Evolutionary conservation across 768 basidiomycete genomes (phyloP).

Genomic region (Phaffia australis): DNA sequence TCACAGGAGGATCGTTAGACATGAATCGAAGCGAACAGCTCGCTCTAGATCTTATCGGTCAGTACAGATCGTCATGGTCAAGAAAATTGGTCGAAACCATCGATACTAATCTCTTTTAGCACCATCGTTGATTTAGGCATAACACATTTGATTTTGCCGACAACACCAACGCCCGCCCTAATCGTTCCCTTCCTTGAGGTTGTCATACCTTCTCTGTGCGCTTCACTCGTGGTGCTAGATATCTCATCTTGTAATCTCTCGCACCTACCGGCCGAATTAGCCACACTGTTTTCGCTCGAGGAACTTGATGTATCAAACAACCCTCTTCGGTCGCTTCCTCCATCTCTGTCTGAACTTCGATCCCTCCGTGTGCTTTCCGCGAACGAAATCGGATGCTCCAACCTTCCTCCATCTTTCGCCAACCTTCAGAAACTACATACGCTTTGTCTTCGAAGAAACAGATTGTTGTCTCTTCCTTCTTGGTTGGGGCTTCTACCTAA

Average conservation of each 20-base stretch:
- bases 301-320: constrained; percentile 91
- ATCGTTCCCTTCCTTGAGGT: constrained; percentile 63
- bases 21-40: constrained; percentile 5
- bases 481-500: constrained; percentile 81
- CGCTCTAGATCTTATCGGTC: constrained; percentile 13
- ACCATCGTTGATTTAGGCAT: constrained; percentile 49
- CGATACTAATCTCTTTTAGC: background rate
- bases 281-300: constrained; percentile 69
- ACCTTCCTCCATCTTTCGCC: constrained; percentile 62
- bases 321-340: constrained; percentile 79
- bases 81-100: background rate
- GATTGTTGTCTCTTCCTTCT: constrained; percentile 74
- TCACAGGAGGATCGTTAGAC: constrained; percentile 10
- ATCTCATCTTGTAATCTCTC: constrained; percentile 79
- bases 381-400: constrained; percentile 72
- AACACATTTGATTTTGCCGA: constrained; percentile 85
- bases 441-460: constrained; percentile 61
- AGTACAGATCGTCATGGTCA: background rate
- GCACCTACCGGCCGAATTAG: constrained; percentile 70
- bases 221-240: constrained; percentile 79
- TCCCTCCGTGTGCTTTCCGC: constrained; percentile 80
- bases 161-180: constrained; percentile 61
- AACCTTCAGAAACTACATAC: constrained; percentile 74
- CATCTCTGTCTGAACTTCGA: constrained; percentile 64
- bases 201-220: constrained; percentile 59